Evolutionary conservation across 495 filamentous ascomycete species (phyloP), one percentile per base, ranked within the genome.

Genomic region (Hyaloscypha bicolor): DNA sequence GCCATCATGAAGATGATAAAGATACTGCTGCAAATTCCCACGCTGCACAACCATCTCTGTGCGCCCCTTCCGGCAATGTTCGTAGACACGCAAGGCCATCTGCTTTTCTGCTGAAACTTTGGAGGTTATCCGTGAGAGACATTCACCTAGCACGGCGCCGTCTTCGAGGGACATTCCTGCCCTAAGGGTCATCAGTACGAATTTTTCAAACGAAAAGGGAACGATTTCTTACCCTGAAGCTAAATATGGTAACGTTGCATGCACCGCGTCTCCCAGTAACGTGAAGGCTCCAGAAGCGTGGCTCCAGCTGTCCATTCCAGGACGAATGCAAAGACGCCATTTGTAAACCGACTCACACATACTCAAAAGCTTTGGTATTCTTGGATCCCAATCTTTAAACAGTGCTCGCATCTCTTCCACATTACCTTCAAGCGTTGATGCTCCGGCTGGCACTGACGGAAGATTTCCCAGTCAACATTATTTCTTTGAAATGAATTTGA

Each of bases 191-290:
- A 16, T 66, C 29, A 58, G 29, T n/a, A 16, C 35, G 25, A 9
- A 56, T 31, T 2, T 51, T 21, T 59, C 21, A 29, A 21, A 33
- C 19, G 31, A 11, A 16, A 37, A 29, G 14, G 33, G 39, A 33
- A 55, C 35, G 29, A 3, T 60, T 21, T 33, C 56, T 32, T 19
- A 64, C 37, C 70, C 70, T 37, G 62, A 66, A 19, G 70, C 70
- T 21, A 89, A 73, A 75, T 89, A 89, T 4, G 88, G 88, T 63
- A 91, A 81, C 72, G 88, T 90, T 4, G 89, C 88, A 69, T 92
- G 89, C 58, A 87, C 88, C 6, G 89, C 85, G 72, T 91, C 89
- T 29, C 89, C 89, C 25, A 91, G 79, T 52, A 92, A 73, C 9
- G 84, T 87, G 59, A 91, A 87, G 72, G 72, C 82, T 31, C 68